Conservation (phyloP, 2,329 filamentous ascomycete species). For the Calonectria crousiana region DNA sequence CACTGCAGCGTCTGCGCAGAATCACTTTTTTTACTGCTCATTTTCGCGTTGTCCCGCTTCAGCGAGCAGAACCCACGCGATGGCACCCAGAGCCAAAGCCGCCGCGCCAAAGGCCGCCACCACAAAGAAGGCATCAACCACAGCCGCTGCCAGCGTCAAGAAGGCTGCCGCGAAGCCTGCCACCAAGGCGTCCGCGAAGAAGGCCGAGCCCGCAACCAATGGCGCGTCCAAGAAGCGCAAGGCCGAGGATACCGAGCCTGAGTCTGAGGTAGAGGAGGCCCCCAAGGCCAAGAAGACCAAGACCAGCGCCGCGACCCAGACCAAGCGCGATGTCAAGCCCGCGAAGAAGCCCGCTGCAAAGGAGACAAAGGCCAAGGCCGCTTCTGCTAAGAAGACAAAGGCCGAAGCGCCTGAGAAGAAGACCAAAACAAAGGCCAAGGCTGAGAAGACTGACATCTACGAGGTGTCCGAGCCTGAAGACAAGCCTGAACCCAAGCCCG, state of each 20-base stretch:
- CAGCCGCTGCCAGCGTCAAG: constrained; percentile 36
- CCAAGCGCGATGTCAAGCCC: constrained; percentile 42
- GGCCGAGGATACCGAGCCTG: constrained; percentile 43
- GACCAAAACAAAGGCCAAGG: constrained; percentile 57
- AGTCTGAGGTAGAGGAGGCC: constrained; percentile 45
- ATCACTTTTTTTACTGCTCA: constrained; percentile 8
- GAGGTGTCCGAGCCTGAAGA: constrained; percentile 31
- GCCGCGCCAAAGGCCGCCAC: constrained; percentile 41
- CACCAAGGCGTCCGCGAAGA: constrained; percentile 32
- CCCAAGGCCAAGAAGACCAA: constrained; percentile 45
- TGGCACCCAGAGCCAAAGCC: constrained; percentile 48
- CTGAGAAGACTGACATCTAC: constrained; percentile 54
- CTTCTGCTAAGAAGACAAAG: constrained; percentile 40
- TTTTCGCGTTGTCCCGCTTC: constrained; percentile 20
- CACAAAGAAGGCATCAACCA: constrained; percentile 41
- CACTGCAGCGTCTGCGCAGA: background rate
- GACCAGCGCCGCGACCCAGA: constrained; percentile 35
- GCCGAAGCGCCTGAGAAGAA: constrained; percentile 39
- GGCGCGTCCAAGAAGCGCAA: constrained; percentile 46
- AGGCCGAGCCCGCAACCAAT: constrained; percentile 38
- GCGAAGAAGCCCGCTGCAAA: constrained; percentile 44
- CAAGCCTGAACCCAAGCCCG: constrained; percentile 26
- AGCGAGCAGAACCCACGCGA: constrained; percentile 38
- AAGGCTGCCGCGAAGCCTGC: constrained; percentile 39
- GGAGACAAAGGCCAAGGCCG: constrained; percentile 32